Base-by-base conservation (phyloP, 2,329 filamentous ascomycete genomes). In the Neurospora sp. region DNA sequence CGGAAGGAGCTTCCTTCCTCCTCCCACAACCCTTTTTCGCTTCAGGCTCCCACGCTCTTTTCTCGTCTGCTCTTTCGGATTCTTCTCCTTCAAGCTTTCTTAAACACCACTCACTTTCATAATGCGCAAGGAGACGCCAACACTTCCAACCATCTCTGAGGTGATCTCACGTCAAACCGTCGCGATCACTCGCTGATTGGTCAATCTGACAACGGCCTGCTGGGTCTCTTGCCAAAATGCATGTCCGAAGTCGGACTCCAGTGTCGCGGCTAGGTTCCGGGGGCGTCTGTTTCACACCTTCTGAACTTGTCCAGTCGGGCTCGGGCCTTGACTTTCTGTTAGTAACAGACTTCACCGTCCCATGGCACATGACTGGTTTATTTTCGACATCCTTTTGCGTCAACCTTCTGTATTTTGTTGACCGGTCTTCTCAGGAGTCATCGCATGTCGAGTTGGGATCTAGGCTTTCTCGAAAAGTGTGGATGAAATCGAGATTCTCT, bases 291-390 rank as follows among this genome's bases (percentile, higher is more conserved):
- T 62, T 62, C 52, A 33, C 52, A 33, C 52, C 13, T 62, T 62
- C 52, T 62, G 52, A 17, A 62, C 72, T 73, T 72, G 68, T 70
- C 71, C 71, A 68, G 73, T 74, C 70, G 70, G 68, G 69, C 72
- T 67, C 70, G 71, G 68, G 69, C 73, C 70, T 73, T 70, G 68
- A 70, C 73, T 73, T 76, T 75, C 73, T 76, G 66, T 76, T 74
- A 75, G 71, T 74, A 75, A 75, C 68, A 73, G 39, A 68, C 70
- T 68, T 36, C 13, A 23, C 68, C 52, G 15, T 71, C 68, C 66
- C 52, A 15, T 68, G 42, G 66, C 74, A 71, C 74, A 73, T 76
- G 74, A 76, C 73, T 68, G 52, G 23, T 2, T 62, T 62, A 33
- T 62, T 62, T 62, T 62, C 28, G 9, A 33, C 52, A 28, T 62